A percentile compares a stretch with the other conserved stretches of the same genome.
These are phyloP conservation scores for Sideroxylon spinosum DNA, from an alignment of 179 eudicot genomes.

Conservation along the genomic window DNA sequence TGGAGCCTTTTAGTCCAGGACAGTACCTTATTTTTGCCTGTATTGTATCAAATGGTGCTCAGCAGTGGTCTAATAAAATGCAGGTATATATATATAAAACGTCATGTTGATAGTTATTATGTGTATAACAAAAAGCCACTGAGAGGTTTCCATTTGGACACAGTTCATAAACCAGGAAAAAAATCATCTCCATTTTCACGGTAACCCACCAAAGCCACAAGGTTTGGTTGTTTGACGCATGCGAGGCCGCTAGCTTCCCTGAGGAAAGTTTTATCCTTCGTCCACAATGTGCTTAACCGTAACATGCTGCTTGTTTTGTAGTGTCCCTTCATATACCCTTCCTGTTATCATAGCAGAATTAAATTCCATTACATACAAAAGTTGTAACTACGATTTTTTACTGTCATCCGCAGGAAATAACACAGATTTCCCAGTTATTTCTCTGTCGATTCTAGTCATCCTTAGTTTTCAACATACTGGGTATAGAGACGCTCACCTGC, in stretches of 20 bases:
- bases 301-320: constrained; percentile 27
- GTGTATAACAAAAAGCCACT: constrained; percentile 31
- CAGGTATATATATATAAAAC: not conserved
- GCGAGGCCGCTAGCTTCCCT: constrained; percentile 33
- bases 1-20: constrained; percentile 35
- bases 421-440: too few relatives aligned
- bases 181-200: constrained; percentile 22
- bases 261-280: constrained; percentile 27
- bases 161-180: constrained; percentile 34
- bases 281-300: constrained; percentile 32
- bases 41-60: not conserved
- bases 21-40: constrained; percentile 26
- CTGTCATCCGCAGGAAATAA: not conserved
- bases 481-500: constrained; percentile 21
- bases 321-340: constrained; percentile 32
- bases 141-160: constrained; percentile 40
- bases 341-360: constrained; percentile 20
- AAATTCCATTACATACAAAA: not conserved
- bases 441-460: too few relatives aligned
- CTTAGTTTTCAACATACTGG: too few relatives aligned
- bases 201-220: constrained; percentile 31
- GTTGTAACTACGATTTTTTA: not conserved
- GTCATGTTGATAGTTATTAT: too few relatives aligned
- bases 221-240: constrained; percentile 35
- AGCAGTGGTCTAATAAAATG: not conserved